Conservation (phyloP, 805 yeast species). For the Pichia thaimueangensis region DNA sequence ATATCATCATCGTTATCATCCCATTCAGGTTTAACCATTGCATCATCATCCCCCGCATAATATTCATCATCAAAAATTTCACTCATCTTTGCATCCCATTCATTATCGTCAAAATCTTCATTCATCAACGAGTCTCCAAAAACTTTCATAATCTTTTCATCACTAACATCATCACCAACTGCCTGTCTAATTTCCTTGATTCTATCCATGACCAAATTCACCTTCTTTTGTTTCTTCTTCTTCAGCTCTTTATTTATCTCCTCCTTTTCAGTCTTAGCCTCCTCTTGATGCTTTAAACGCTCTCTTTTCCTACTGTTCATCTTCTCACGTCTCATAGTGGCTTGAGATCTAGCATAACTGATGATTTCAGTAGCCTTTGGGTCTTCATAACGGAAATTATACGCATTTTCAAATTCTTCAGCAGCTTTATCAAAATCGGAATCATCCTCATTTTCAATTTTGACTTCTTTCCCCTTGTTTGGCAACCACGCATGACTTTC, state of each 20-base stretch:
- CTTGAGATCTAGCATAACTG: conserved; percentile 91
- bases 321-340: conserved; percentile 79
- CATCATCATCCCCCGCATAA: conserved; percentile 51
- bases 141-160: conserved; percentile 53
- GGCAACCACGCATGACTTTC: conserved; percentile 88
- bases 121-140: conserved; percentile 73
- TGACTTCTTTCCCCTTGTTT: conserved; percentile 46
- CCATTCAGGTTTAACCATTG: conserved; percentile 54
- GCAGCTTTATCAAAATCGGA: conserved; percentile 90
- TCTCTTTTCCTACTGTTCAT: conserved; percentile 71
- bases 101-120: conserved; percentile 83
- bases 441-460: conserved; percentile 51
- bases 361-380: conserved; percentile 86
- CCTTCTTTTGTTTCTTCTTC: conserved; percentile 68
- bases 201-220: conserved; percentile 71
- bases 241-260: conserved; percentile 56
- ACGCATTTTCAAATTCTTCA: conserved; percentile 85
- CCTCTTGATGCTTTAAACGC: conserved; percentile 64
- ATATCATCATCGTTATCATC: conserved; percentile 41
- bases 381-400: conserved; percentile 92
- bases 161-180: conserved; percentile 57
- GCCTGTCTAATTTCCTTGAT: conserved; percentile 58
- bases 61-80: conserved; percentile 82
- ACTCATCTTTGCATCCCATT: conserved; percentile 85
- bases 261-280: conserved; percentile 42